A percentile compares a stretch with the other conserved stretches of the same genome.
phyloP scores from a whole-genome alignment of 257 asterid genomes.

The Galeopsis tetrahit region DNA sequence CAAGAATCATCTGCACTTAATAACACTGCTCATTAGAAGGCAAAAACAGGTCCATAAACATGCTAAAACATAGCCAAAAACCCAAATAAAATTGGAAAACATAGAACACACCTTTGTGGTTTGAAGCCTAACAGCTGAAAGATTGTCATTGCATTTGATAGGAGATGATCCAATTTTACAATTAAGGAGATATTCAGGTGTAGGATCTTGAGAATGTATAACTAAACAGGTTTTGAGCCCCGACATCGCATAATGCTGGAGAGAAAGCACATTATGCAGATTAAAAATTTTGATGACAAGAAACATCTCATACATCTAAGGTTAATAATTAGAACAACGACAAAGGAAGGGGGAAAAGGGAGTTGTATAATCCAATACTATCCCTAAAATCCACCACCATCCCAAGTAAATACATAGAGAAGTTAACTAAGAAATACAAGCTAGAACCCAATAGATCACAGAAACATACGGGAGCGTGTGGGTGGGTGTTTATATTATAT shows the following conservation, averaged over 20 bases:
- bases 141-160: constrained; percentile 55
- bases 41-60: constrained; percentile 25
- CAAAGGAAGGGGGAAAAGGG: not conserved
- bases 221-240: constrained; percentile 89
- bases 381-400: not conserved
- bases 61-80: constrained; percentile 10
- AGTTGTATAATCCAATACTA: not conserved
- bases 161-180: constrained; percentile 84
- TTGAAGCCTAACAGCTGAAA: constrained; percentile 82
- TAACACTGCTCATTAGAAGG: constrained; percentile 28
- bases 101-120: constrained; percentile 71
- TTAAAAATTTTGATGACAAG: not conserved
- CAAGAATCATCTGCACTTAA: constrained; percentile 82
- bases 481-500: constrained; percentile 18
- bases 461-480: not conserved
- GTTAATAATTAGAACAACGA: not conserved
- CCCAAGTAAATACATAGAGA: not conserved
- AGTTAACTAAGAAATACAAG: not conserved
- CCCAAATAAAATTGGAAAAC: not conserved
- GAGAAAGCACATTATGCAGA: not conserved
- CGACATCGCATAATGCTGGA: constrained; percentile 85
- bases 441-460: not conserved
- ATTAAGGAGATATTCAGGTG: constrained; percentile 75
- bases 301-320: constrained; percentile 1
- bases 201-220: constrained; percentile 89